phyloP scores from a whole-genome alignment of 2,329 filamentous ascomycete species.

The Plectosphaerella plurivora region DNA sequence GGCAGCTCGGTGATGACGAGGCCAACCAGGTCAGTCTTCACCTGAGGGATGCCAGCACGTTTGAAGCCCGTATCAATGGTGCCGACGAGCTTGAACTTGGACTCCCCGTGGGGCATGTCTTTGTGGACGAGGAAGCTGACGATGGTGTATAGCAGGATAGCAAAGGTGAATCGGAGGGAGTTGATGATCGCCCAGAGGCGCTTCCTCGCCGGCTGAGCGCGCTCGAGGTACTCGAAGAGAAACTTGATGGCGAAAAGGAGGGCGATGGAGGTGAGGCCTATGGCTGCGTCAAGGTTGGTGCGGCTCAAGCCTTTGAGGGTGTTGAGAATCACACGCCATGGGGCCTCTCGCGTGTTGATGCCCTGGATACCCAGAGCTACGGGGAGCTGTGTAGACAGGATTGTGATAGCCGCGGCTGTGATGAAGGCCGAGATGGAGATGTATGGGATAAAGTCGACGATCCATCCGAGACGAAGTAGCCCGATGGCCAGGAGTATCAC shows the following conservation, averaged over 20 bases:
- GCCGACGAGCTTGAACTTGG: conserved; percentile 43
- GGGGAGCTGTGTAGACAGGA: conserved; percentile 44
- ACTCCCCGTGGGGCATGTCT: conserved; percentile 37
- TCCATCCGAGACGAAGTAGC: conserved; percentile 45
- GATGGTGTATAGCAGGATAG: conserved; percentile 71
- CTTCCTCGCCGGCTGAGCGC: conserved; percentile 52
- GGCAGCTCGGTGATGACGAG: conserved; percentile 60
- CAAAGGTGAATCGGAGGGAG: conserved; percentile 71
- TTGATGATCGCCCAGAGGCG: conserved; percentile 69
- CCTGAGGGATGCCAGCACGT: conserved; percentile 53
- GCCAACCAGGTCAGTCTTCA: conserved; percentile 51
- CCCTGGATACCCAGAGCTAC: conserved; percentile 45
- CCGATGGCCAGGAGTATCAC: conserved; percentile 45
- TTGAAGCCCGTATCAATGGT: conserved; percentile 50
- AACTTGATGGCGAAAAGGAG: conserved; percentile 59
- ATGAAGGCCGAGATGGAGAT: conserved; percentile 51
- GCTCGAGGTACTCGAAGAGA: conserved; percentile 55
- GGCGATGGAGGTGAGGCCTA: conserved; percentile 65
- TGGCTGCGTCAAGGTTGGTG: conserved; percentile 63
- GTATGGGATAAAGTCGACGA: conserved; percentile 50
- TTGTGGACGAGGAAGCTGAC: conserved; percentile 67
- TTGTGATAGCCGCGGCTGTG: conserved; percentile 48
- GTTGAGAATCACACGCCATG: conserved; percentile 47
- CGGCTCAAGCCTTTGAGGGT: conserved; percentile 40
- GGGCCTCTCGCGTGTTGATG: conserved; percentile 43